phyloP scores from a whole-genome alignment of 345 rosid genomes.

The Schrenkiella parvula region DNA sequence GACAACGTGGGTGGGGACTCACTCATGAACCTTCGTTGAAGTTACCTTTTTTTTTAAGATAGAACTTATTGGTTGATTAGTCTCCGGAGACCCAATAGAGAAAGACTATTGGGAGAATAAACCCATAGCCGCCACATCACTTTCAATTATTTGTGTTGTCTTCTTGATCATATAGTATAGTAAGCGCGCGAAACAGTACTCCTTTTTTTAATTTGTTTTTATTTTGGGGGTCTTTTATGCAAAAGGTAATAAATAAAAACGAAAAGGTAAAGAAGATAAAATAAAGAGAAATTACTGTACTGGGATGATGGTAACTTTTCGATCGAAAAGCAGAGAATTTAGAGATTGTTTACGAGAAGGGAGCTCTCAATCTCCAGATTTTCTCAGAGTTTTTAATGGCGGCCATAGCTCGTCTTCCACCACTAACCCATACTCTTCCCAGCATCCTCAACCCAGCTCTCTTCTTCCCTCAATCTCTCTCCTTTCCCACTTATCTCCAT shows the following conservation, averaged over 20 bases:
- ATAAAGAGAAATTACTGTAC: neutral
- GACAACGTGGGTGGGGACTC: neutral
- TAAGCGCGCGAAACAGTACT: neutral
- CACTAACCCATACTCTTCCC: conserved; percentile 38
- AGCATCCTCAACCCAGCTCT: conserved; percentile 21
- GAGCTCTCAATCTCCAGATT: too few relatives aligned
- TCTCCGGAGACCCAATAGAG: neutral
- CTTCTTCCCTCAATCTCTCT: conserved; percentile 19
- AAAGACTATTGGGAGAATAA: neutral
- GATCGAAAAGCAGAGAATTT: too few relatives aligned
- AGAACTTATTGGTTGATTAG: too few relatives aligned
- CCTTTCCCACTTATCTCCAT: conserved; percentile 23
- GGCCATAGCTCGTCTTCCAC: conserved; percentile 46
- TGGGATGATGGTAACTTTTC: too few relatives aligned
- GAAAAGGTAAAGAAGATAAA: too few relatives aligned
- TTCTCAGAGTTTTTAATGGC: conserved; percentile 36
- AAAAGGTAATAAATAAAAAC: neutral
- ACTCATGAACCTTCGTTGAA: conserved; percentile 15
- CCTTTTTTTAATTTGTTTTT: too few relatives aligned
- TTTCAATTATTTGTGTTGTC: neutral
- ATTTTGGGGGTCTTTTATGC: neutral
- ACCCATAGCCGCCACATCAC: too few relatives aligned
- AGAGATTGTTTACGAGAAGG: too few relatives aligned
- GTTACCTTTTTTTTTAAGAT: neutral
- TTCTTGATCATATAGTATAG: too few relatives aligned